These are phyloP conservation scores for Schizosaccharomyces octosporus DNA, from an alignment of 805 yeast genomes.

Conservation along the genomic window DNA sequence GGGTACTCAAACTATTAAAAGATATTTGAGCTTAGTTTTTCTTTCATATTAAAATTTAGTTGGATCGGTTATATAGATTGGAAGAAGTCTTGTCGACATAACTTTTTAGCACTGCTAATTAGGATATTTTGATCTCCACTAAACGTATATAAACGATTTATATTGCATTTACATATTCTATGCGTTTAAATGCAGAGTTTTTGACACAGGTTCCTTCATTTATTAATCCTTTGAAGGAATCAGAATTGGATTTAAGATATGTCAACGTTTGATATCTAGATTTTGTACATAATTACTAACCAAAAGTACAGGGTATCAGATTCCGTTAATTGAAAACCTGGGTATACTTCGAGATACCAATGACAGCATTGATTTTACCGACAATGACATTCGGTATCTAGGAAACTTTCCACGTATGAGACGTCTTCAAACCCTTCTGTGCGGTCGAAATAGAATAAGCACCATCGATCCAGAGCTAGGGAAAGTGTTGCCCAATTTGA, in stretches of 20 bases:
- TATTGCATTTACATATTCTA: conserved; percentile 8
- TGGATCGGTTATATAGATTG: too few relatives aligned
- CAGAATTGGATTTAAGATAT: conserved; percentile 20
- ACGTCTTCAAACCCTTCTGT: conserved; percentile 27
- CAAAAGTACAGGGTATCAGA: neutral
- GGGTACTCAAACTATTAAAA: too few relatives aligned
- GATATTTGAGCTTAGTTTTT: too few relatives aligned
- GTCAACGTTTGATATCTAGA: conserved; percentile 6
- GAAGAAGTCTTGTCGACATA: too few relatives aligned
- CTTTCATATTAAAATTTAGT: too few relatives aligned
- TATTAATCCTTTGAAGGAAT: conserved; percentile 21
- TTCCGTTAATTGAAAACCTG: conserved; percentile 1
- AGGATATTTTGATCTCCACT: too few relatives aligned
- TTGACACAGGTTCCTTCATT: conserved; percentile 27
- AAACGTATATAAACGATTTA: too few relatives aligned
- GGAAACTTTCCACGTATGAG: conserved; percentile 23
- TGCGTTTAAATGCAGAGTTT: conserved; percentile 33
- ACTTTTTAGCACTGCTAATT: too few relatives aligned
- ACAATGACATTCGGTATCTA: conserved; percentile 40
- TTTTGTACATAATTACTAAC: conserved; percentile 8
- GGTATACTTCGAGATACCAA: conserved; percentile 14
- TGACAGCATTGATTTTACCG: conserved; percentile 46
- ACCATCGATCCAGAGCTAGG: conserved; percentile 17
- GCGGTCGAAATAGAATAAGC: conserved; percentile 38
- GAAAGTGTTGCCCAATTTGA: conserved; percentile 22